Percentiles rank a stretch among this genome's conserved stretches.
phyloP scores from a whole-genome alignment of 164 flowering plant genomes.

The Tinospora cordifolia region DNA sequence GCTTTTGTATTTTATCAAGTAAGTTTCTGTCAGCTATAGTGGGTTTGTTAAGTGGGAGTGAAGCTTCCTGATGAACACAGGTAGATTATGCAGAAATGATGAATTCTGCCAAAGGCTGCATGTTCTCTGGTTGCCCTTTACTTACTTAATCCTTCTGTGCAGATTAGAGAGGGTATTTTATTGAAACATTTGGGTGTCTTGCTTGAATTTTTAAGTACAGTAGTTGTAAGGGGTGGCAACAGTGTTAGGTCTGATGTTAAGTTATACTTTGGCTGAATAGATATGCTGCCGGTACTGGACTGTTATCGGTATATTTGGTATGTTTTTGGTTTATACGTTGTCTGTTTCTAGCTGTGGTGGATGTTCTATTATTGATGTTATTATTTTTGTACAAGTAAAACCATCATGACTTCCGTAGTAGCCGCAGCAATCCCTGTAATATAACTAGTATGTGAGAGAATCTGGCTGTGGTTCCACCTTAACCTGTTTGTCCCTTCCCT shows the following conservation, averaged over 20 bases:
- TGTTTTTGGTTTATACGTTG: neutral
- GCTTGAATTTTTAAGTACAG: neutral
- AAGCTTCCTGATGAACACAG: neutral
- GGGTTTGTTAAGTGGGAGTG: conserved; percentile 7
- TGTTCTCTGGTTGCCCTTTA: conserved; percentile 11
- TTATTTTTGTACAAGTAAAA: too few species aligned
- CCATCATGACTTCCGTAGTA: neutral
- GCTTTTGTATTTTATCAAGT: conserved; percentile 1
- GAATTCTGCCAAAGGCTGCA: conserved; percentile 8
- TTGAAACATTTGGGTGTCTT: conserved; percentile 2
- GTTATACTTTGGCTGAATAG: neutral
- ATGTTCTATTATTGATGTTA: neutral
- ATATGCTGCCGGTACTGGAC: neutral
- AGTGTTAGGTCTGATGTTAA: conserved; percentile 1
- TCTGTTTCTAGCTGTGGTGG: neutral
- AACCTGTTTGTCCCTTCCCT: neutral
- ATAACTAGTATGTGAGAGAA: neutral
- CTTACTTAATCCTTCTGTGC: conserved; percentile 7
- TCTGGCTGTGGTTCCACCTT: neutral
- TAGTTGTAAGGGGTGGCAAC: neutral
- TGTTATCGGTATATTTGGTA: neutral
- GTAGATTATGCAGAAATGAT: neutral
- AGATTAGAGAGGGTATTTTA: neutral
- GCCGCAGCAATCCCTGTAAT: neutral
- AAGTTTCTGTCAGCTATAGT: conserved; percentile 10